A percentile compares a stretch with the other conserved stretches of the same genome.
Evolutionary conservation across 306 rosid genomes (phyloP).

Genomic region (Notholithocarpus densiflorus): DNA sequence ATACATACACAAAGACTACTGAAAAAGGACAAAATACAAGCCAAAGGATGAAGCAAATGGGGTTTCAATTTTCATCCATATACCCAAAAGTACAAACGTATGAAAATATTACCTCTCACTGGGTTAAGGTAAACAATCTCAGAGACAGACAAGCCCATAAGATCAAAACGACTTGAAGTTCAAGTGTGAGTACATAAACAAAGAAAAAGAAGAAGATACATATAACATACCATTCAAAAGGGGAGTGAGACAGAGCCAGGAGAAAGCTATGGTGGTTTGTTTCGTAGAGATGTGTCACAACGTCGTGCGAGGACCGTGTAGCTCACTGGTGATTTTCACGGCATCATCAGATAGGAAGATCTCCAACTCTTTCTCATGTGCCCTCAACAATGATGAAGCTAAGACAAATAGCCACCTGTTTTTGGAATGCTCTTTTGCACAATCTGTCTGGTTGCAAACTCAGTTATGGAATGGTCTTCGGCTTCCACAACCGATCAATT

Average conservation of each 20-base stretch:
- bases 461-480: too few relatives aligned
- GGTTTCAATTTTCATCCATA: neutral
- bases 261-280: neutral
- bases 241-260: neutral
- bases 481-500: too few relatives aligned
- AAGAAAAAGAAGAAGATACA: neutral
- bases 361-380: too few relatives aligned
- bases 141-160: neutral
- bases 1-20: neutral
- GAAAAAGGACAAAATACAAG: neutral
- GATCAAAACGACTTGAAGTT: neutral
- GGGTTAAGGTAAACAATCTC: neutral
- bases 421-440: too few relatives aligned
- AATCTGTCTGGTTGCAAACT: too few relatives aligned
- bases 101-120: neutral
- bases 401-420: too few relatives aligned
- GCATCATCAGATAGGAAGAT: too few relatives aligned
- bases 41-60: neutral
- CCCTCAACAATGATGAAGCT: too few relatives aligned
- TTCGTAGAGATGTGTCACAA: neutral
- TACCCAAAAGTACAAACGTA: neutral
- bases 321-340: too few relatives aligned
- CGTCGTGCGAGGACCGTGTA: too few relatives aligned
- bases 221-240: neutral
- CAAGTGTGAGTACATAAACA: neutral